phyloP scores from a whole-genome alignment of 192 early-diverging fungal species.

The Backusella parvicylindrica region DNA sequence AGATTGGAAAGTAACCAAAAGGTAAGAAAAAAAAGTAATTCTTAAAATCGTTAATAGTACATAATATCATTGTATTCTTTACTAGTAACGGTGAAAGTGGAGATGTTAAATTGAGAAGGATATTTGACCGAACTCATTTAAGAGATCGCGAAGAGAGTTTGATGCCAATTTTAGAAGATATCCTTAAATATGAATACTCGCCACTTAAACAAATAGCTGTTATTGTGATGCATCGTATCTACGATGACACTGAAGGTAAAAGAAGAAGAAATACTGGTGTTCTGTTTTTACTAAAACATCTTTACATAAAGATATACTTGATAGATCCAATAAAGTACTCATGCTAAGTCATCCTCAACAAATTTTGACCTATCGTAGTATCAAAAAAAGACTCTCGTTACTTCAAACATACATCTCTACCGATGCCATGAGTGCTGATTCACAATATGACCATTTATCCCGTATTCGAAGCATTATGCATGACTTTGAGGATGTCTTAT shows the following conservation, averaged over 20 bases:
- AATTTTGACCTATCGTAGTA: constrained; percentile 17
- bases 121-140: constrained; percentile 10
- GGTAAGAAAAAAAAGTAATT: constrained; percentile 8
- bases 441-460: constrained; percentile 9
- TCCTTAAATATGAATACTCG: constrained; percentile 20
- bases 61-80: too few species aligned
- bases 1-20: constrained; percentile 21
- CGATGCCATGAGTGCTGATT: not conserved
- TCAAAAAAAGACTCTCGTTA: constrained; percentile 10
- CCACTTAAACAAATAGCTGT: constrained; percentile 21
- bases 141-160: constrained; percentile 17
- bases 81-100: not conserved
- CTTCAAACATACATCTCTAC: constrained; percentile 4
- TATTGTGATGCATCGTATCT: constrained; percentile 23
- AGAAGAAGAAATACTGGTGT: not conserved
- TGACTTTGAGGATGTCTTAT: constrained; percentile 6
- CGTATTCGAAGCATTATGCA: not conserved
- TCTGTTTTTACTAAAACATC: not conserved
- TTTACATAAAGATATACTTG: constrained; percentile 10
- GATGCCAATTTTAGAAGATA: constrained; percentile 27
- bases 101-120: not conserved
- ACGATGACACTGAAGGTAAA: constrained; percentile 23
- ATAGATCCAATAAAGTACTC: constrained; percentile 9
- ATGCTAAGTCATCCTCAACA: constrained; percentile 16
- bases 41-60: too few species aligned